phyloP scores from a whole-genome alignment of 441 rosid genomes.

The Euphorbia schlechtendalii region DNA sequence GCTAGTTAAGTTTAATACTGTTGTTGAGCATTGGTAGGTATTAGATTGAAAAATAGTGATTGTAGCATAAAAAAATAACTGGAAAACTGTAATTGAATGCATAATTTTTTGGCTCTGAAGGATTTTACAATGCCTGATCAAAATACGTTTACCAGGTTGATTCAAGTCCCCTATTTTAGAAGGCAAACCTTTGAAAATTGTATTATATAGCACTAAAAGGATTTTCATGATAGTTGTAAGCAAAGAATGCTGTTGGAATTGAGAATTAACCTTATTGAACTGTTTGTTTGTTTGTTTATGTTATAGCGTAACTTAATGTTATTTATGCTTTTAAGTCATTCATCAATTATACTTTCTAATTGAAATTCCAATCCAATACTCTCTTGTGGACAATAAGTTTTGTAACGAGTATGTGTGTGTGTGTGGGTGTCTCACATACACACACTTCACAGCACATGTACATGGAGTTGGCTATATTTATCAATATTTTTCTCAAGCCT shows the following conservation, averaged over 20 bases:
- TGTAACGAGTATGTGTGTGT: not conserved
- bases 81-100: not conserved
- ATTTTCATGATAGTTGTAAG: no score
- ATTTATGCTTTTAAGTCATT: not conserved
- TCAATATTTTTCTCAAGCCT: constrained; percentile 10
- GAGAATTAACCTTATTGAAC: no score
- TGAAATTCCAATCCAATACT: not conserved
- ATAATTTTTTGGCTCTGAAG: not conserved
- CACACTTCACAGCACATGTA: no score
- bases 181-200: no score
- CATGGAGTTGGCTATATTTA: not conserved
- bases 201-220: no score
- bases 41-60: not conserved
- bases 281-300: not conserved
- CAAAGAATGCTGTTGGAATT: no score
- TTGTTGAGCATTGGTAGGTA: not conserved
- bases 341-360: not conserved
- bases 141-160: not conserved
- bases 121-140: not conserved
- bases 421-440: no score
- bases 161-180: not conserved
- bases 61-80: not conserved
- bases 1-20: not conserved
- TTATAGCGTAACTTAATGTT: not conserved
- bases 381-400: not conserved